Conservation (phyloP, 495 filamentous ascomycete genomes). For the Penicillium flavigenum region DNA sequence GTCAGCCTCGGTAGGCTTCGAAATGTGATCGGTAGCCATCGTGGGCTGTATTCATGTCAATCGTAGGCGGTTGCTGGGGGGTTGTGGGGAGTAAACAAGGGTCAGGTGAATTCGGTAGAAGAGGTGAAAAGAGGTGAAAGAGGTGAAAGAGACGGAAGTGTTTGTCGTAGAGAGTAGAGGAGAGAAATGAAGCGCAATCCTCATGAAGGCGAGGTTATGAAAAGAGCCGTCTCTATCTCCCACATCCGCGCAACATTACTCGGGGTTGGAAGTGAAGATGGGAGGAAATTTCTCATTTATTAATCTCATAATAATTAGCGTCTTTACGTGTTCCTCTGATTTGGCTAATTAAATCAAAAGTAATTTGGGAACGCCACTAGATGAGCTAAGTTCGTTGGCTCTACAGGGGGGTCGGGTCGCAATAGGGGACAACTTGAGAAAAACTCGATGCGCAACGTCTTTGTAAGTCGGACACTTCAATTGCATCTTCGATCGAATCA, state of each 20-base stretch:
- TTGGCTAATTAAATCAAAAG: background rate
- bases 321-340: background rate
- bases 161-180: background rate
- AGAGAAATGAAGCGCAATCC: background rate
- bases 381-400: background rate
- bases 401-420: background rate
- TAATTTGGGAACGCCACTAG: constrained; percentile 2
- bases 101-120: background rate
- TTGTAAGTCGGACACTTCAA: background rate
- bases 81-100: background rate
- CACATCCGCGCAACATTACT: constrained; percentile 13
- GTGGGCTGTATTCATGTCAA: constrained; percentile 8
- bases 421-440: background rate
- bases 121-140: too few relatives aligned
- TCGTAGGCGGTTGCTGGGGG: background rate
- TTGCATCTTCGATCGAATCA: too few relatives aligned
- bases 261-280: background rate
- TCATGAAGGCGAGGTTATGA: background rate
- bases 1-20: constrained; percentile 35
- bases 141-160: too few relatives aligned
- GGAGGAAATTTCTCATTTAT: background rate
- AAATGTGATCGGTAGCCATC: constrained; percentile 24
- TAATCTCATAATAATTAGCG: background rate
- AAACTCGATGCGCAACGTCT: background rate
- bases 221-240: constrained; percentile 11